Percentiles rank a stretch among this genome's conserved stretches.
These are phyloP conservation scores for Nemophila menziesii DNA, from an alignment of 257 asterid species.

Conservation along the genomic window DNA sequence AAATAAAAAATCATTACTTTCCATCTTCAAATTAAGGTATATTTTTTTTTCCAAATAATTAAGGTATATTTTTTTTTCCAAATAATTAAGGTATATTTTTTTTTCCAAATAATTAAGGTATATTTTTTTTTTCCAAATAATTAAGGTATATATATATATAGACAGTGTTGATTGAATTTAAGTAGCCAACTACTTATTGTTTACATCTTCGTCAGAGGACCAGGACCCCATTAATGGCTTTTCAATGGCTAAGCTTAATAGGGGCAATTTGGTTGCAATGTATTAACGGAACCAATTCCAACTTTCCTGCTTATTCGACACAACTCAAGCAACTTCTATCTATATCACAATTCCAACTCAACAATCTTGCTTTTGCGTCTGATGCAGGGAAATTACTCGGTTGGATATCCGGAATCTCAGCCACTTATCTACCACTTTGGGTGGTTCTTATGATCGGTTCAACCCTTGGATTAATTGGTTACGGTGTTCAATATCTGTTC, in stretches of 20 bases:
- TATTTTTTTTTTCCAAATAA: too few relatives aligned
- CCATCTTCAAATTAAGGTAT: too few relatives aligned
- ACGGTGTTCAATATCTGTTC: constrained; percentile 66
- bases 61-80: too few relatives aligned
- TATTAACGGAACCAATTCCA: constrained; percentile 63
- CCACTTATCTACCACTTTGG: constrained; percentile 52
- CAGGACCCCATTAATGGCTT: constrained; percentile 26
- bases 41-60: too few relatives aligned
- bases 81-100: too few relatives aligned
- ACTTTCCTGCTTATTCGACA: constrained; percentile 70
- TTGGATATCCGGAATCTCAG: constrained; percentile 65
- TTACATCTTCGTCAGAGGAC: too few relatives aligned
- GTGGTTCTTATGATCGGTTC: constrained; percentile 57
- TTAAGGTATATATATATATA: too few relatives aligned
- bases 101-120: too few relatives aligned
- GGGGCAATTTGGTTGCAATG: constrained; percentile 73
- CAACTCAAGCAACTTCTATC: constrained; percentile 45
- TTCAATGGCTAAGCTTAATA: constrained; percentile 65
- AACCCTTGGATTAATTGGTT: constrained; percentile 51
- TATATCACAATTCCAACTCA: constrained; percentile 54
- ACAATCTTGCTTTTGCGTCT: constrained; percentile 68
- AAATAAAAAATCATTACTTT: too few relatives aligned
- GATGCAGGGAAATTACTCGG: constrained; percentile 84
- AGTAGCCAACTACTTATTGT: too few relatives aligned
- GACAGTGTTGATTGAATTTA: too few relatives aligned